Percentiles rank a stretch among this genome's conserved stretches.
phyloP scores from a whole-genome alignment of 1,284 basidiomycete genomes.

The Irpex sp. region DNA sequence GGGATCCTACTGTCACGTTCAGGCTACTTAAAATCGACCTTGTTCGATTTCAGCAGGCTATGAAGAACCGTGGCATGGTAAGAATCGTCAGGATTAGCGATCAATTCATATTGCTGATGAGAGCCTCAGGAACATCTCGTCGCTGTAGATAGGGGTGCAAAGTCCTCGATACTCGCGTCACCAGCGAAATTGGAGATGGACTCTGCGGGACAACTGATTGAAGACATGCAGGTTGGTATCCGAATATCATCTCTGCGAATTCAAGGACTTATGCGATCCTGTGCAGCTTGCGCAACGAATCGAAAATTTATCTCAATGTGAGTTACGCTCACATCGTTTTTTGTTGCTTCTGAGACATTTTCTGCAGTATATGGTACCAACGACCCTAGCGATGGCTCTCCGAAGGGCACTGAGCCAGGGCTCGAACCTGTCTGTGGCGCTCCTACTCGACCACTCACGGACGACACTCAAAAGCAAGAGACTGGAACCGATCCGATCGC shows the following conservation, averaged over 20 bases:
- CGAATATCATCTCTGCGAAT: neutral
- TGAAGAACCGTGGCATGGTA: constrained; percentile 16
- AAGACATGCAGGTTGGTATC: constrained; percentile 9
- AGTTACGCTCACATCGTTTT: neutral
- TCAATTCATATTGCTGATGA: neutral
- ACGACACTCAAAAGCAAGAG: too few species aligned
- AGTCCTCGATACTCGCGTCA: constrained; percentile 8
- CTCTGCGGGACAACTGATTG: constrained; percentile 10
- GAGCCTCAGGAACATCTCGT: constrained; percentile 3
- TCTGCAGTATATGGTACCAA: constrained; percentile 23
- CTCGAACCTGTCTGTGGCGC: too few species aligned
- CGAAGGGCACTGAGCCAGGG: neutral
- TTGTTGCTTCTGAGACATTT: neutral
- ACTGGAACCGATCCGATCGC: too few species aligned
- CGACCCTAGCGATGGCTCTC: constrained; percentile 19
- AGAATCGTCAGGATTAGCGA: neutral
- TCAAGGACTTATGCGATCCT: constrained; percentile 1
- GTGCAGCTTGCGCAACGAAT: constrained; percentile 15
- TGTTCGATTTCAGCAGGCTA: constrained; percentile 9
- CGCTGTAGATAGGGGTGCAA: neutral
- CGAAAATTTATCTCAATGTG: constrained; percentile 15
- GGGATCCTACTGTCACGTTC: constrained; percentile 5
- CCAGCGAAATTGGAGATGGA: constrained; percentile 14
- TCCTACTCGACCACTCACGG: too few species aligned
- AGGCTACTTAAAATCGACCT: constrained; percentile 4